A percentile compares a stretch with the other conserved stretches of the same genome.
phyloP scores from a whole-genome alignment of 2,329 filamentous ascomycete species.

The Akanthomyces dipterigenus region DNA sequence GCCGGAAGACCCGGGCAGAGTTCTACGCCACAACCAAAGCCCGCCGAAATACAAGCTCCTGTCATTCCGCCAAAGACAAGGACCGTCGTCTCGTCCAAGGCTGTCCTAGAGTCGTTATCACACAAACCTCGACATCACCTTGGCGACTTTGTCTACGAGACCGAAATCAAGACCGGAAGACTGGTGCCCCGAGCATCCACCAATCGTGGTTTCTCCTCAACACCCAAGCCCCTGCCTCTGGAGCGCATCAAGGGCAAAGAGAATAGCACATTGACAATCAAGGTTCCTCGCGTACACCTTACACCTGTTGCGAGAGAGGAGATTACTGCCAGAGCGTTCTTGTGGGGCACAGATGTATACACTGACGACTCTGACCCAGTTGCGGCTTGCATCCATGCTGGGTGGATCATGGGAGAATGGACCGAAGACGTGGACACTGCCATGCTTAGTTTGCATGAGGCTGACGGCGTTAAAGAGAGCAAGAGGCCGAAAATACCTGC shows the following conservation, averaged over 20 bases:
- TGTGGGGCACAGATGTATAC: slow-evolving; percentile 94
- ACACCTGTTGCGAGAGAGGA: slow-evolving; percentile 65
- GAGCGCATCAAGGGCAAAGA: slow-evolving; percentile 66
- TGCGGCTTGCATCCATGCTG: slow-evolving; percentile 85
- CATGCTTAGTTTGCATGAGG: slow-evolving; percentile 52
- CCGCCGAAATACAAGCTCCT: slow-evolving; percentile 17
- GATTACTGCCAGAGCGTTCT: slow-evolving; percentile 69
- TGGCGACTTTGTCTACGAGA: slow-evolving; percentile 76
- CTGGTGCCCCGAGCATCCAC: slow-evolving; percentile 34
- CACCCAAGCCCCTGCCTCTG: slow-evolving; percentile 66
- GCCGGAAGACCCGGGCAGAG: slow-evolving; percentile 21
- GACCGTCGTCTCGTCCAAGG: slow-evolving; percentile 59
- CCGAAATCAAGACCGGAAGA: slow-evolving; percentile 51
- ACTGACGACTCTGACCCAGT: slow-evolving; percentile 93
- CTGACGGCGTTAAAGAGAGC: slow-evolving; percentile 26
- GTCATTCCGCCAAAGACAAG: slow-evolving; percentile 52
- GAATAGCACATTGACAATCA: slow-evolving; percentile 86
- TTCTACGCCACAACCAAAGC: slow-evolving; percentile 16
- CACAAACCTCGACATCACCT: slow-evolving; percentile 70
- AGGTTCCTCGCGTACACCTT: slow-evolving; percentile 75
- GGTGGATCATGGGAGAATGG: slow-evolving; percentile 89
- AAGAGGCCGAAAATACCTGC: slow-evolving; percentile 22
- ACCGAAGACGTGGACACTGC: slow-evolving; percentile 65
- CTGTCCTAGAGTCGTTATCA: slow-evolving; percentile 65
- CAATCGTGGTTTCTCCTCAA: slow-evolving; percentile 41